phyloP scores from a whole-genome alignment of 2,329 filamentous ascomycete species.

The Ceratocystis harringtonii region DNA sequence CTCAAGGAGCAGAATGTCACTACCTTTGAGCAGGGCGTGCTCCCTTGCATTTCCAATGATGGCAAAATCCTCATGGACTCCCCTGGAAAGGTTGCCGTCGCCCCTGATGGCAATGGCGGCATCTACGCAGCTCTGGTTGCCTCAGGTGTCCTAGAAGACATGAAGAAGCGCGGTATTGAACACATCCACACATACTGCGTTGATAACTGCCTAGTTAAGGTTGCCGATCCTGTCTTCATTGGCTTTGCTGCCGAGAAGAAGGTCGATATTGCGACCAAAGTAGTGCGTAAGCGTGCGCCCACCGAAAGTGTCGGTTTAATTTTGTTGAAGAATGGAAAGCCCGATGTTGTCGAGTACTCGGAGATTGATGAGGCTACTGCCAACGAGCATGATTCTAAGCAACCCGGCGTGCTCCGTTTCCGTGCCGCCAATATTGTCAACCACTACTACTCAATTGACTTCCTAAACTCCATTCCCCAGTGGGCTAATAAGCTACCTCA shows the following conservation, averaged over 20 bases:
- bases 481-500: conserved; percentile 82
- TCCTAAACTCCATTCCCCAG: conserved; percentile 76
- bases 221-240: conserved; percentile 92
- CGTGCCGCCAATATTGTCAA: conserved; percentile 98
- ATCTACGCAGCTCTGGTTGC: conserved; percentile 83
- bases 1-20: conserved; percentile 70
- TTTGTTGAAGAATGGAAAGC: conserved; percentile 84
- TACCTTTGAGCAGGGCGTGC: conserved; percentile 92
- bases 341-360: conserved; percentile 96
- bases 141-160: conserved; percentile 68
- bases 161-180: conserved; percentile 76
- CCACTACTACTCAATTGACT: conserved; percentile 95
- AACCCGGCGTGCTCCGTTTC: conserved; percentile 77
- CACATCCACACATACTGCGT: conserved; percentile 98
- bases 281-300: conserved; percentile 94
- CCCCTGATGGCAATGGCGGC: conserved; percentile 92
- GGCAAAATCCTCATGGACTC: conserved; percentile 90
- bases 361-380: conserved; percentile 86
- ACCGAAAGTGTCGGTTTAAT: conserved; percentile 94
- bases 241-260: conserved; percentile 78
- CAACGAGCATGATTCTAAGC: conserved; percentile 70
- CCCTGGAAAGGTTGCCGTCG: conserved; percentile 83
- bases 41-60: conserved; percentile 94
- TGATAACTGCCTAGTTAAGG: conserved; percentile 97
- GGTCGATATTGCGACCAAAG: conserved; percentile 95